These are phyloP conservation scores for Bimuria novae-zelandiae DNA, from an alignment of 2,329 filamentous ascomycete genomes.

Conservation along the genomic window DNA sequence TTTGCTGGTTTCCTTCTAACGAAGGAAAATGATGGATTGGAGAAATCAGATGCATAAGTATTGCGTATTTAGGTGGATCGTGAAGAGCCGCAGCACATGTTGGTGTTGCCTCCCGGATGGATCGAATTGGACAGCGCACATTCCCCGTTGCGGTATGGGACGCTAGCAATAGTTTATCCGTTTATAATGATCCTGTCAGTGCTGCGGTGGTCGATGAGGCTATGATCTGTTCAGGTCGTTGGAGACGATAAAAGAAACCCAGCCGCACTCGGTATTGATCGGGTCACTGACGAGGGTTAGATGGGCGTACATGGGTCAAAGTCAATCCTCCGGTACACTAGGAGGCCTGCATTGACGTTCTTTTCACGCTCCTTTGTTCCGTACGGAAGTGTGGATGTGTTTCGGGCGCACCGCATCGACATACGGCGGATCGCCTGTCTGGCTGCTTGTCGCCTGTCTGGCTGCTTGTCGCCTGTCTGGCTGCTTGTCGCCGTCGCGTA, in stretches of 20 bases:
- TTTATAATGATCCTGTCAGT: constrained; percentile 5
- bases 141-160: too few species aligned
- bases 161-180: too few species aligned
- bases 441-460: neutral
- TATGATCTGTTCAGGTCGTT: too few species aligned
- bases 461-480: neutral
- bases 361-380: neutral
- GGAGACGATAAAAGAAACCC: too few species aligned
- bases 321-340: neutral
- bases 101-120: too few species aligned
- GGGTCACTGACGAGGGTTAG: neutral
- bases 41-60: too few species aligned
- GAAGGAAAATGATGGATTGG: too few species aligned
- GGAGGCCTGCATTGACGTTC: neutral
- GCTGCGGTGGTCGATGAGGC: neutral
- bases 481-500: neutral
- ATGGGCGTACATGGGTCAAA: neutral
- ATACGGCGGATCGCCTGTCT: constrained; percentile 3
- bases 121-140: too few species aligned
- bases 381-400: neutral
- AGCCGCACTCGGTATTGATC: neutral
- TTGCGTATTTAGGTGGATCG: too few species aligned
- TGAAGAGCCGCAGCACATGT: too few species aligned
- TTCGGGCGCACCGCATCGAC: constrained; percentile 4
- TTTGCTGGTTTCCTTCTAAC: too few species aligned